A percentile compares a stretch with the other conserved stretches of the same genome.
These are phyloP conservation scores for Lactarius deliciosus DNA, from an alignment of 768 basidiomycete species.

Conservation along the genomic window DNA sequence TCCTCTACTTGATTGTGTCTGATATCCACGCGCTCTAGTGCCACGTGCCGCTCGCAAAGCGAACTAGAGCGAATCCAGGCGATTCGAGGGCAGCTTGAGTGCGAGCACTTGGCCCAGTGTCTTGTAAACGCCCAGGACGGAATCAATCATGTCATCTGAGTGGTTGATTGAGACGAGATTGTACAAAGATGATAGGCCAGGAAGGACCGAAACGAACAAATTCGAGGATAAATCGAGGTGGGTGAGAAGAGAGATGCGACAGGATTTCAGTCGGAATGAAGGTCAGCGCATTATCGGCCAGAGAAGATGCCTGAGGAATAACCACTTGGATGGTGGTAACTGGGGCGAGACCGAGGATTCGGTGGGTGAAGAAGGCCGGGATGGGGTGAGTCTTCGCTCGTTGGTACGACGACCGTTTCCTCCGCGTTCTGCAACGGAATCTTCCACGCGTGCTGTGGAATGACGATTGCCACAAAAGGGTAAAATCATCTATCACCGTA, in stretches of 20 bases:
- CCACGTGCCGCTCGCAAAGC: too few relatives aligned
- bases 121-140: too few relatives aligned
- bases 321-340: conserved; percentile 69
- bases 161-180: too few relatives aligned
- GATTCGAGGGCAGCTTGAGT: too few relatives aligned
- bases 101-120: too few relatives aligned
- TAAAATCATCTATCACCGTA: too few relatives aligned
- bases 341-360: conserved; percentile 36
- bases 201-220: too few relatives aligned
- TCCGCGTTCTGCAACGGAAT: conserved; percentile 56
- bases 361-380: conserved; percentile 20
- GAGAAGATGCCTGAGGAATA: conserved; percentile 55
- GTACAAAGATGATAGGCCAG: too few relatives aligned
- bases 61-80: too few relatives aligned
- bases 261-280: conserved; percentile 71
- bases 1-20: conserved; percentile 79
- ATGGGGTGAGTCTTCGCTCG: conserved; percentile 30
- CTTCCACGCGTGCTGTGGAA: conserved; percentile 43
- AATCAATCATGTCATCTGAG: too few relatives aligned
- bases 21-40: conserved; percentile 59
- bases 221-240: too few relatives aligned
- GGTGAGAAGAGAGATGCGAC: conserved; percentile 44
- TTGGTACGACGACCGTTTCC: conserved; percentile 29
- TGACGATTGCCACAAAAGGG: conserved; percentile 42
- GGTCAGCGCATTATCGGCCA: conserved; percentile 68